phyloP scores from a whole-genome alignment of 2,329 filamentous ascomycete genomes.

The Phyllosticta citrichinensis region DNA sequence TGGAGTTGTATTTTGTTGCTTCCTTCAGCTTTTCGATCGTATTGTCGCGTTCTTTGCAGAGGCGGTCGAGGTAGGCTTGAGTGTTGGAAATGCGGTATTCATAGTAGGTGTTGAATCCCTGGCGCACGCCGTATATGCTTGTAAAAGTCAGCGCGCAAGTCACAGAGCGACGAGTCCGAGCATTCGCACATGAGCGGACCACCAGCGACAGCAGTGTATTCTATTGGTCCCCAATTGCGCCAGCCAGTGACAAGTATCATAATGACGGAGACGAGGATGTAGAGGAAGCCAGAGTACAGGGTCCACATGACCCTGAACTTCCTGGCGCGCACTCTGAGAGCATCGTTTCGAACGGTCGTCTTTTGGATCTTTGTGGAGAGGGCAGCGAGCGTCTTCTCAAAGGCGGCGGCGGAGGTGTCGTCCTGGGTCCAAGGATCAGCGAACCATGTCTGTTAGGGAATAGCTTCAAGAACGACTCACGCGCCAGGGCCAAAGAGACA shows the following conservation, averaged over 20 bases:
- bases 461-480: conserved; percentile 37
- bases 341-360: conserved; percentile 63
- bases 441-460: neutral
- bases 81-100: conserved; percentile 68
- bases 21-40: conserved; percentile 93
- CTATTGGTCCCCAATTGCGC: conserved; percentile 62
- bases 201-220: conserved; percentile 69
- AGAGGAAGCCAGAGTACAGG: conserved; percentile 81
- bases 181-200: conserved; percentile 62
- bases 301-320: conserved; percentile 80
- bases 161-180: neutral
- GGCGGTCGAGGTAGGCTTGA: conserved; percentile 58
- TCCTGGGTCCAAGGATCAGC: conserved; percentile 41
- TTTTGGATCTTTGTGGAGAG: conserved; percentile 75
- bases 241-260: conserved; percentile 77
- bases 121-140: conserved; percentile 73
- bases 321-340: conserved; percentile 59
- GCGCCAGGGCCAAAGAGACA: conserved; percentile 79
- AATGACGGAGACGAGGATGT: conserved; percentile 77
- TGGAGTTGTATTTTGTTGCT: conserved; percentile 93
- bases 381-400: conserved; percentile 80
- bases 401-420: conserved; percentile 75
- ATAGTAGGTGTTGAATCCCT: conserved; percentile 59
- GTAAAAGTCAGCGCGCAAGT: conserved; percentile 14
- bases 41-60: conserved; percentile 68